Conservation (phyloP, 495 filamentous ascomycete species). For the Hypoxylon lenormandii region DNA sequence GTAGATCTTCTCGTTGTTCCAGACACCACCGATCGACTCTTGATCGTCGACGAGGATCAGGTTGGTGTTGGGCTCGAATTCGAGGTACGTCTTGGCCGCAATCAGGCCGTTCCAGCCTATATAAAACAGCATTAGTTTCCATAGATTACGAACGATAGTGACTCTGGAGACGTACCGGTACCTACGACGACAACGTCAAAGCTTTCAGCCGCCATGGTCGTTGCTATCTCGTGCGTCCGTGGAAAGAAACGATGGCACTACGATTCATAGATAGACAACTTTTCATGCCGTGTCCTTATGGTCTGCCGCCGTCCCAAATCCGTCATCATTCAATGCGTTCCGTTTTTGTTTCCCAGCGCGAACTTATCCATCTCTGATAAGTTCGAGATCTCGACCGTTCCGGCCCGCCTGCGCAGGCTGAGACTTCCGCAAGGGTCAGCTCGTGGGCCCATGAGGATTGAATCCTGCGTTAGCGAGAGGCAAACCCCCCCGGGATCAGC, state of each 20-base stretch:
- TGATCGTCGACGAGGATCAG: slow-evolving; percentile 59
- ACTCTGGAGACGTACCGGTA: neutral
- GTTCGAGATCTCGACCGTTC: neutral
- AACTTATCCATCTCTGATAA: neutral
- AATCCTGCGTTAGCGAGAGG: neutral
- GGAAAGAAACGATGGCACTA: neutral
- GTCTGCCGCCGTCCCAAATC: neutral
- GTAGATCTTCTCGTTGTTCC: slow-evolving; percentile 57
- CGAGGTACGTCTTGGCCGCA: slow-evolving; percentile 60
- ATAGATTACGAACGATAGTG: neutral
- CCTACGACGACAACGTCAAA: slow-evolving; percentile 13
- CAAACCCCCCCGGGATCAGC: neutral
- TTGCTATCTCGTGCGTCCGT: neutral
- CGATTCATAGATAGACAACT: neutral
- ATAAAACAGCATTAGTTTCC: neutral
- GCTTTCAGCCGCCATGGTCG: slow-evolving; percentile 3
- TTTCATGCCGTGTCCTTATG: neutral
- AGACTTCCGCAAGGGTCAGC: neutral
- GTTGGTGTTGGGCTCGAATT: slow-evolving; percentile 50
- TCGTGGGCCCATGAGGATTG: neutral
- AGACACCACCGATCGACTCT: slow-evolving; percentile 56
- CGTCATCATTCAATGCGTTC: neutral
- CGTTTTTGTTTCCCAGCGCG: neutral
- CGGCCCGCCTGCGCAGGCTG: neutral
- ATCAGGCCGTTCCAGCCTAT: slow-evolving; percentile 61